Base-by-base conservation (phyloP, 2,329 filamentous ascomycete genomes). In the Endocalyx cinctus region DNA sequence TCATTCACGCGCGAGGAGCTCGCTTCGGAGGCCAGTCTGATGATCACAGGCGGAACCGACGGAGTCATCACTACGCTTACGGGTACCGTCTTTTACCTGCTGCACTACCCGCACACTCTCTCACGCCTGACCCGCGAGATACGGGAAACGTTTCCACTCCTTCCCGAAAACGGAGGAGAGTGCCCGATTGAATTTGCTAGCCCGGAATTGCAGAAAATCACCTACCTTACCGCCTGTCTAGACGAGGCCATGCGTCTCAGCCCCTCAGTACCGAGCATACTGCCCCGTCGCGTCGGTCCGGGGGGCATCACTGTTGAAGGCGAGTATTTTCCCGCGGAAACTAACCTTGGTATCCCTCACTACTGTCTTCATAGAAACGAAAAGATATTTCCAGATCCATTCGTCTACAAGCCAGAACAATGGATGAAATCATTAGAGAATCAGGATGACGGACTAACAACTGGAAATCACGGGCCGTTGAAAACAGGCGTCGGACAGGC, bases 171-270 rank as follows among this genome's bases (percentile, higher is more conserved):
- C 27, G 2, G 14, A 18, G 10, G 29, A 38, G n/a, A 39, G 35
- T n/a, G n/a, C n/a, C n/a, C n/a, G n/a, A n/a, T n/a, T n/a, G n/a
- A n/a, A n/a, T n/a, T n/a, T n/a, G n/a, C n/a, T 12, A 43, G 5
- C 25, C 35, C 16, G 35, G 17, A 27, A 19, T 18, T 23, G 29
- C 35, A 17, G 28, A 38, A 16, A 31, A 26, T 22, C 17, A 30
- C 27, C 10, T 46, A 46, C 20, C 35, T 46, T 2, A 37, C 33
- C n/a, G 43, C 43, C 6, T 40, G 41, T 22, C 17, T 46, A 12
- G 34, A 42, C 17, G 43, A 44, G 22, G 35, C 43, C 2, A 36
- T 44, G 31, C 43, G 43, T 4, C 26, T 46, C 12, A 32, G 19
- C 6, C 43, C 41, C 2, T 19, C 38, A 5, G 38, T 35, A 5